Percentiles rank a stretch among this genome's conserved stretches.
These are phyloP conservation scores for Leccinum fibrillosum DNA, from an alignment of 768 basidiomycete genomes.

Conservation along the genomic window DNA sequence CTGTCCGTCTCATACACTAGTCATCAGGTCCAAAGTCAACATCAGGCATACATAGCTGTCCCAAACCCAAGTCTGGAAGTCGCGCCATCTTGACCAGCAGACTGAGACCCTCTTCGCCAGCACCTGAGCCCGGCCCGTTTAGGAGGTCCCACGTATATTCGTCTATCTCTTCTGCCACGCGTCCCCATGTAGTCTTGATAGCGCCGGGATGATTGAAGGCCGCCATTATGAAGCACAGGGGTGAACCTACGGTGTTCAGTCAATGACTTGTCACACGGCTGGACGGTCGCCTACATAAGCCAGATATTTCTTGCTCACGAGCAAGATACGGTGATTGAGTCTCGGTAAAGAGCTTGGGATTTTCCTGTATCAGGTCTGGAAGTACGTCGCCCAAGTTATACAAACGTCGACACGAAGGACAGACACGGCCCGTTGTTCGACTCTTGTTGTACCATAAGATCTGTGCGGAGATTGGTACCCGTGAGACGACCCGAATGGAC, in stretches of 20 bases:
- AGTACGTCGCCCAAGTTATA: conserved; percentile 69
- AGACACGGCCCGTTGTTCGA: conserved; percentile 63
- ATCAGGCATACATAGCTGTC: conserved; percentile 46
- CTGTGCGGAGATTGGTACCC: conserved; percentile 32
- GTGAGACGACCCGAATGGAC: background rate
- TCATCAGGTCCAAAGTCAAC: conserved; percentile 24
- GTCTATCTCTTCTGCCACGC: conserved; percentile 64
- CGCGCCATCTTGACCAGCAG: conserved; percentile 77
- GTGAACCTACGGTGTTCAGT: conserved; percentile 51
- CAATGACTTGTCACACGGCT: background rate
- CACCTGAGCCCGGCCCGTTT: conserved; percentile 38
- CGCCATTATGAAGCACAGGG: conserved; percentile 73
- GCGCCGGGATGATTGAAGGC: conserved; percentile 61
- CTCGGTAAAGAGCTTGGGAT: conserved; percentile 13
- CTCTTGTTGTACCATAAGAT: conserved; percentile 88
- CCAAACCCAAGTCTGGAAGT: conserved; percentile 68
- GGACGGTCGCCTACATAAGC: conserved; percentile 55
- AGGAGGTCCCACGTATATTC: conserved; percentile 62
- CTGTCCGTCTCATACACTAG: conserved; percentile 13
- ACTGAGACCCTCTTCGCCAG: conserved; percentile 43
- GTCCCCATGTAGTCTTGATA: conserved; percentile 68
- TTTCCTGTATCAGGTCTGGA: conserved; percentile 41
- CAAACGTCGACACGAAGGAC: conserved; percentile 72
- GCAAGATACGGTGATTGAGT: conserved; percentile 39
- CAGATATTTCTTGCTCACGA: conserved; percentile 70